Percentiles rank a stretch among this genome's conserved stretches.
Conservation (phyloP, 2,329 filamentous ascomycete genomes). For the Paracamarosporium sp. region DNA sequence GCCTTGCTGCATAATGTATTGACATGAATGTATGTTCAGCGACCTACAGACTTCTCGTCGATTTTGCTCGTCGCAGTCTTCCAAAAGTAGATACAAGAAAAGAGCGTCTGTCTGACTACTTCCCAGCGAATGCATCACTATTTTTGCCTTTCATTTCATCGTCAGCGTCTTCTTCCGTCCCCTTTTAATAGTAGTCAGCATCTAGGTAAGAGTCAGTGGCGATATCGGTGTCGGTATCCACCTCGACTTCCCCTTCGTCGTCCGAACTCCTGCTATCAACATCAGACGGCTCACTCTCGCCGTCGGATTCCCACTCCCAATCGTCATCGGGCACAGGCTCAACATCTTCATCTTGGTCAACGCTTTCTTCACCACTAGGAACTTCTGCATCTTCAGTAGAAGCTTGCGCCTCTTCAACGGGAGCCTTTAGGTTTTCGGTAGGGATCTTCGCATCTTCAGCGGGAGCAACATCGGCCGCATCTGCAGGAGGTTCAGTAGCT, state of each 20-base stretch:
- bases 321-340: neutral
- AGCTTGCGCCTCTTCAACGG: neutral
- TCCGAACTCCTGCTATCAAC: neutral
- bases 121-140: neutral
- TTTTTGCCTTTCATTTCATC: neutral
- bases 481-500: neutral
- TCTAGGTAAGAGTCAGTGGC: neutral
- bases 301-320: neutral
- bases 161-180: neutral
- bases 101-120: neutral
- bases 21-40: neutral
- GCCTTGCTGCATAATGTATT: neutral
- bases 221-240: neutral
- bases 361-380: neutral
- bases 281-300: neutral
- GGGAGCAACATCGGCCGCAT: neutral
- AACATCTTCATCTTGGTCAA: neutral
- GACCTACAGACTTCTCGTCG: neutral
- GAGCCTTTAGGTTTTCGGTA: neutral
- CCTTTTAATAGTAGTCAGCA: neutral
- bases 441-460: neutral
- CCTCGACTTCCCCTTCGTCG: neutral
- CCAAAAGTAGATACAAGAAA: constrained; percentile 1
- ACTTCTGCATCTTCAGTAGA: neutral
- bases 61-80: neutral